These are phyloP conservation scores for Leptomonas seymouri DNA, from an alignment of 208 protist genomes.

Conservation along the genomic window DNA sequence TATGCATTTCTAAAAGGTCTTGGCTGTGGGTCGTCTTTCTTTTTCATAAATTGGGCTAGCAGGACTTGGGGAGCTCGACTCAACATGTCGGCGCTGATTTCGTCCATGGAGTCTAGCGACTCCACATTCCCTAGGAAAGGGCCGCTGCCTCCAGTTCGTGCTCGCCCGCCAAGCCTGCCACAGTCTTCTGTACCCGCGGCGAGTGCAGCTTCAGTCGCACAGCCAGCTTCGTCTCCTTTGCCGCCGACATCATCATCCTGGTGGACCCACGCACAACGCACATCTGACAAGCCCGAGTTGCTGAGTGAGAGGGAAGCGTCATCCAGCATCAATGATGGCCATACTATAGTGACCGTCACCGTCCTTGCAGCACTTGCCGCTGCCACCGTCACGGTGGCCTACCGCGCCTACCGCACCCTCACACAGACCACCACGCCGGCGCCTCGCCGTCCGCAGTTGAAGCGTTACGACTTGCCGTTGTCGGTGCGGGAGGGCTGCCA, in stretches of 20 bases:
- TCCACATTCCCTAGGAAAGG: neutral
- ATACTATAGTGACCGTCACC: neutral
- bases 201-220: neutral
- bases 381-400: slow-evolving; percentile 7
- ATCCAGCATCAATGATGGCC: neutral
- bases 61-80: too few species aligned
- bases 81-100: neutral
- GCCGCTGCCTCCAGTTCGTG: neutral
- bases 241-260: neutral
- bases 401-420: slow-evolving; percentile 10
- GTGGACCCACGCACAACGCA: neutral
- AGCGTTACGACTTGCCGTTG: neutral
- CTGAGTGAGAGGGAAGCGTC: too few species aligned
- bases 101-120: neutral
- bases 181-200: neutral
- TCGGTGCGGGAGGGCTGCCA: neutral
- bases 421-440: neutral
- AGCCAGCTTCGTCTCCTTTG: neutral
- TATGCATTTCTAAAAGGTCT: too few species aligned
- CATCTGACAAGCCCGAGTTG: too few species aligned
- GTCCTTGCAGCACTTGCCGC: slow-evolving; percentile 18
- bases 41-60: too few species aligned
- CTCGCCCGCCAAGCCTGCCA: neutral
- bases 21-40: neutral
- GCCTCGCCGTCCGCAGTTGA: slow-evolving; percentile 1